Conservation (phyloP, 2,329 filamentous ascomycete genomes). For the Alternaria burnsii region DNA sequence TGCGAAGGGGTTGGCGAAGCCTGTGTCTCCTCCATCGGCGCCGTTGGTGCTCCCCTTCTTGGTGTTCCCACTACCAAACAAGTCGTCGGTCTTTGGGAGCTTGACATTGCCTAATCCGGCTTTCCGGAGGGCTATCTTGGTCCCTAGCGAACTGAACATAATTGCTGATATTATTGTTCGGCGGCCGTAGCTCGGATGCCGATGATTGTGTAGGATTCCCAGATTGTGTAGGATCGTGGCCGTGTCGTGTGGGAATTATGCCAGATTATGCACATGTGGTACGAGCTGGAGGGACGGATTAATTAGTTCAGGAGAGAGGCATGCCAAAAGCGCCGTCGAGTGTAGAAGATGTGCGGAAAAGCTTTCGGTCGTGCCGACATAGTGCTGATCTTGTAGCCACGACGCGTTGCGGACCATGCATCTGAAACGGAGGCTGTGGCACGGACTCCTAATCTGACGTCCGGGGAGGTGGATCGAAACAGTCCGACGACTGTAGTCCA, state of each 20-base stretch:
- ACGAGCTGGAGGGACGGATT: neutral
- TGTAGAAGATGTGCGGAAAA: constrained; percentile 12
- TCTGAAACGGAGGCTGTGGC: constrained; percentile 41
- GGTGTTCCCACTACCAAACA: constrained; percentile 40
- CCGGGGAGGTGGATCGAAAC: constrained; percentile 8
- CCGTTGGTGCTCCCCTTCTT: constrained; percentile 30
- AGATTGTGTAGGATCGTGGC: neutral
- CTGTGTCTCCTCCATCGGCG: constrained; percentile 26
- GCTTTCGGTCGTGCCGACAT: constrained; percentile 21
- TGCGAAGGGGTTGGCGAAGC: constrained; percentile 47
- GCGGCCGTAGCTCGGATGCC: constrained; percentile 1
- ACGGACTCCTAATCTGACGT: constrained; percentile 30
- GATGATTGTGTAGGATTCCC: neutral
- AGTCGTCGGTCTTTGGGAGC: constrained; percentile 46
- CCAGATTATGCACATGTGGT: constrained; percentile 5
- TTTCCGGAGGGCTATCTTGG: constrained; percentile 67
- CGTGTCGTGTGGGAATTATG: neutral
- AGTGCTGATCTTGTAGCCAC: constrained; percentile 29
- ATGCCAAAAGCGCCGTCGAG: constrained; percentile 4
- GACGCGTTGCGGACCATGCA: constrained; percentile 28
- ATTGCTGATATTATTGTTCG: neutral
- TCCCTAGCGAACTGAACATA: constrained; percentile 66
- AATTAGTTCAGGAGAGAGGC: neutral
- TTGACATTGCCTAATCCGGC: constrained; percentile 63
- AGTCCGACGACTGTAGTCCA: neutral